Base-by-base conservation (phyloP, 208 protist genomes). In the Paratrypanosoma confusum region DNA sequence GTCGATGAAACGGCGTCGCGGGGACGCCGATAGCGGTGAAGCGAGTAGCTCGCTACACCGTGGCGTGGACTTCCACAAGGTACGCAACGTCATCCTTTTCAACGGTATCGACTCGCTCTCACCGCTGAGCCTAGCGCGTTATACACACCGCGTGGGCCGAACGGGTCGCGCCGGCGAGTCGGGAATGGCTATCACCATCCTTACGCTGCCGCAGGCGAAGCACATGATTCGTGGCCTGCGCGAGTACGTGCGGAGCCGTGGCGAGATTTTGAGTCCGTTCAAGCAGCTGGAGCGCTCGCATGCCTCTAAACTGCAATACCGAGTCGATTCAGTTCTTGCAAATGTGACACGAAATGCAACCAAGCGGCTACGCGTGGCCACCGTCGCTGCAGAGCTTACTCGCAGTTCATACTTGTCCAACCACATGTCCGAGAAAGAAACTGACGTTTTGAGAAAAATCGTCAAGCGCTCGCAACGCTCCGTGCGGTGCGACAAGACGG, bases 1-100 rank as follows among this genome's bases (percentile, higher is more conserved):
- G n/a, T n/a, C n/a, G n/a, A 5, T 36, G 65, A 57, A 54, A 26
- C 32, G 45, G 8, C 42, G 44, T 18, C 58, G 58, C 18, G 31
- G 25, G 5, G 50, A 49, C 24, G 17, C 29, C 49, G 8, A 28
- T 33, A 14, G 52, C 24, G 13, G 29, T 24, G 38, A 55, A 13
- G 49, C 60, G 21, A 33, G 62, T 40, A 84, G 71, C 1, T 70
- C 78, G 5, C 58, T 98, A 6, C 80, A 95, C 22, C 89, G 96
- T 42, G 96, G 96, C 50, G 86, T 99, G 45, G 97, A 98, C 71
- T 98, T 98, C 58, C 50, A 72, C 23, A 77, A 96, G 57, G 95
- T 99, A 5, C 70, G 74, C 38, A 96, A 91, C 50, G 89, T 98
- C 8, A 78, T 99, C 50, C 82, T 98, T 28, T 97, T 98, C 52